Evolutionary conservation across 106 monocot species (phyloP).

Genomic region (Platanthera guangdongensis): DNA sequence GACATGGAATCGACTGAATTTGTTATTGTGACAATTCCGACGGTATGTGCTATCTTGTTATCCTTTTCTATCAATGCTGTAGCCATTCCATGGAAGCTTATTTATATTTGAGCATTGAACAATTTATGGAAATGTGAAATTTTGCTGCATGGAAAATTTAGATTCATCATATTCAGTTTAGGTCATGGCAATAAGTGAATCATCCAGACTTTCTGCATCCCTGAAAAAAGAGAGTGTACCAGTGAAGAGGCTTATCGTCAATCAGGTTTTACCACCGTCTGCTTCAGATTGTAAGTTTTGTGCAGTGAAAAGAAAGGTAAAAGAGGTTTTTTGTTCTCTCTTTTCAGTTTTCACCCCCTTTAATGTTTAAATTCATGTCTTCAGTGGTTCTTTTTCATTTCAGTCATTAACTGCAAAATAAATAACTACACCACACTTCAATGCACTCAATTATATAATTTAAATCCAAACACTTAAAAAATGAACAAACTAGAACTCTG

Average conservation of each 20-base stretch:
- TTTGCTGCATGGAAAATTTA: neutral
- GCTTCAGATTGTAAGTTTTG: slow-evolving; percentile 97
- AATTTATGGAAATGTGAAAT: neutral
- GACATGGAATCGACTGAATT: slow-evolving; percentile 90
- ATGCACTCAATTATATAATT: too few relatives aligned
- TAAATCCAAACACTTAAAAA: too few relatives aligned
- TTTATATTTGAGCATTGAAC: neutral
- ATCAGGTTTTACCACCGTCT: slow-evolving; percentile 90
- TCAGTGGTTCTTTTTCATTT: too few relatives aligned
- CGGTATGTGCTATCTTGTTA: slow-evolving; percentile 35
- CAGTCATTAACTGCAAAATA: too few relatives aligned
- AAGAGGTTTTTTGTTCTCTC: neutral
- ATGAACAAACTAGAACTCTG: too few relatives aligned
- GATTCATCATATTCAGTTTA: slow-evolving; percentile 9
- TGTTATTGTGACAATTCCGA: slow-evolving; percentile 93
- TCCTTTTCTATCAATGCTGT: neutral
- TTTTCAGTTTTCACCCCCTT: too few relatives aligned
- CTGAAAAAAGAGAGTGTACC: slow-evolving; percentile 90
- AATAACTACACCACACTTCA: too few relatives aligned
- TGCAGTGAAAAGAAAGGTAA: slow-evolving; percentile 88
- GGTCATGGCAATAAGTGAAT: slow-evolving; percentile 94
- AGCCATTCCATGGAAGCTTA: neutral
- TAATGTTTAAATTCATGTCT: too few relatives aligned
- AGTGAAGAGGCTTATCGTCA: slow-evolving; percentile 80
- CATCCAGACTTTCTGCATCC: slow-evolving; percentile 78